phyloP scores from a whole-genome alignment of 192 early-diverging fungal genomes.

The Spizellomyces punctatus region DNA sequence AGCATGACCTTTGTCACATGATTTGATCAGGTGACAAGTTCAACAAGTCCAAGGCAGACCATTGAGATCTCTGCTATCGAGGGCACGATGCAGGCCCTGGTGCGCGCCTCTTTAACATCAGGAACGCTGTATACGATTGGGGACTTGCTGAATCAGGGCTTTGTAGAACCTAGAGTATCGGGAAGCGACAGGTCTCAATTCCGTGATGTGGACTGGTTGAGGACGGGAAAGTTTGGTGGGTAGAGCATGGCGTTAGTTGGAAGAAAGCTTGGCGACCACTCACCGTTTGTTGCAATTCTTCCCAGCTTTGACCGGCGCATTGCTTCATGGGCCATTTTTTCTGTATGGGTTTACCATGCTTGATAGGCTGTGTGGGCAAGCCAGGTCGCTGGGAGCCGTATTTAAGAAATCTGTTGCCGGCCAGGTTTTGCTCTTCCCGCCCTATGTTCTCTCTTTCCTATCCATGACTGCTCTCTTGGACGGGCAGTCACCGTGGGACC shows the following conservation, averaged over 20 bases:
- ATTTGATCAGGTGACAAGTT: too few relatives aligned
- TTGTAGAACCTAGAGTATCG: constrained; percentile 18
- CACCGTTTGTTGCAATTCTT: not conserved
- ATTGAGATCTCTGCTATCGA: too few relatives aligned
- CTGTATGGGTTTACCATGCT: constrained; percentile 29
- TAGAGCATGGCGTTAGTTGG: too few relatives aligned
- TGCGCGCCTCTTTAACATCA: constrained; percentile 26
- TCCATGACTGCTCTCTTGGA: constrained; percentile 20
- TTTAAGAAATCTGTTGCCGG: constrained; percentile 21
- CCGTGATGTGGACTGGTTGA: constrained; percentile 22
- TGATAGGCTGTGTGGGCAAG: constrained; percentile 28
- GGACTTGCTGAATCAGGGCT: constrained; percentile 34
- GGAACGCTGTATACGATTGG: constrained; percentile 32
- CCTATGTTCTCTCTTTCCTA: constrained; percentile 20
- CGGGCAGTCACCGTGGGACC: constrained; percentile 11
- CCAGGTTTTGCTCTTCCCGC: constrained; percentile 34
- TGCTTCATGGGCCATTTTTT: constrained; percentile 45
- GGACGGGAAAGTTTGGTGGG: constrained; percentile 31
- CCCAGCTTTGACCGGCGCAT: constrained; percentile 30
- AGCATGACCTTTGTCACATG: too few relatives aligned
- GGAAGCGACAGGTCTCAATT: not conserved
- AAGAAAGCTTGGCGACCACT: not conserved
- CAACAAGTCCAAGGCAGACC: too few relatives aligned
- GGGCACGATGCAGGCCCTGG: not conserved
- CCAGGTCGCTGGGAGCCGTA: constrained; percentile 13